These are phyloP conservation scores for Meyerozyma sp. DNA, from an alignment of 1,139 yeast genomes.

Conservation along the genomic window DNA sequence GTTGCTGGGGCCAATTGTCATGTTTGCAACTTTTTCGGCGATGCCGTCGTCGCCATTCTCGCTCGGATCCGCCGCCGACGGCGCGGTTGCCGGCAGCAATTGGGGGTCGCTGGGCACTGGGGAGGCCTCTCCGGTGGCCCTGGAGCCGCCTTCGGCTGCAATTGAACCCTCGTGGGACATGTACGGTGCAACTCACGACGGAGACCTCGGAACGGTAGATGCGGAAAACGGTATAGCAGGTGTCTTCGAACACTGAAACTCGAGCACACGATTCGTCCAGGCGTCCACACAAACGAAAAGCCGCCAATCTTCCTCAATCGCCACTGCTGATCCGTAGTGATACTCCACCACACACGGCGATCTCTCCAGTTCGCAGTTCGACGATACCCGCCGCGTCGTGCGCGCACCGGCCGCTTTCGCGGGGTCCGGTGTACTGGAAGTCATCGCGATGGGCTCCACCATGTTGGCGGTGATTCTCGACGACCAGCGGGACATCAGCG, in stretches of 20 bases:
- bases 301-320: not conserved
- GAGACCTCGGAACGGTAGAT: not conserved
- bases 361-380: not conserved
- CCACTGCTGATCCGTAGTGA: not conserved
- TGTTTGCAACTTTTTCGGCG: too few species aligned
- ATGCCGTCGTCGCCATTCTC: too few species aligned
- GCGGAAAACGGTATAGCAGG: not conserved
- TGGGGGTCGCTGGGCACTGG: too few species aligned
- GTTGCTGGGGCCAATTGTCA: too few species aligned
- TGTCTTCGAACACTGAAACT: not conserved
- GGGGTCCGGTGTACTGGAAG: conserved; percentile 1
- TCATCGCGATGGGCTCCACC: not conserved
- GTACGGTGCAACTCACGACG: not conserved
- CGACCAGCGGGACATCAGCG: conserved; percentile 18
- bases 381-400: not conserved
- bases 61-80: too few species aligned
- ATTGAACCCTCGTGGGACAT: not conserved
- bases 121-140: not conserved
- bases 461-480: conserved; percentile 1
- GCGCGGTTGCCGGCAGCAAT: too few species aligned
- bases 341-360: not conserved
- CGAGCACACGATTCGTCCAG: not conserved
- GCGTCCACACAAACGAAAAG: not conserved
- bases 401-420: not conserved
- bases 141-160: not conserved